A percentile compares a stretch with the other conserved stretches of the same genome.
These are phyloP conservation scores for Leccinum truebloodii DNA, from an alignment of 768 basidiomycete species.

Conservation along the genomic window DNA sequence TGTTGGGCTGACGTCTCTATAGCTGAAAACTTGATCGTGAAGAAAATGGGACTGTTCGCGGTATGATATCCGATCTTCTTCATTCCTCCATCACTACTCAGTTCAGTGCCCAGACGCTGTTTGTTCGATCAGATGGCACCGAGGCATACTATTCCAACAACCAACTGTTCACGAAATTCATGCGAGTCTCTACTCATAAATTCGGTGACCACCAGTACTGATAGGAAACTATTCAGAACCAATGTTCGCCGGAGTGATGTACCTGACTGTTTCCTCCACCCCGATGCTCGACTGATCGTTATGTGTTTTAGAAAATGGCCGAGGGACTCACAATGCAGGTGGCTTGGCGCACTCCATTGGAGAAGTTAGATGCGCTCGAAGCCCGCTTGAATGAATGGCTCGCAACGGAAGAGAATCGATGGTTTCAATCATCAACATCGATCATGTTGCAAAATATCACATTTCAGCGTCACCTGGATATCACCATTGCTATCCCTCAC, in stretches of 20 bases:
- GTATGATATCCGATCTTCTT: slow-evolving; percentile 34
- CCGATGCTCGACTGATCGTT: slow-evolving; percentile 13
- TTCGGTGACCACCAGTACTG: background rate
- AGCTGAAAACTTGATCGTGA: slow-evolving; percentile 74
- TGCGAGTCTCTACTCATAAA: slow-evolving; percentile 42
- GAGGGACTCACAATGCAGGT: slow-evolving; percentile 71
- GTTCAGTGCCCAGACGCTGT: slow-evolving; percentile 51
- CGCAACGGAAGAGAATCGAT: slow-evolving; percentile 74
- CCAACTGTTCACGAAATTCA: slow-evolving; percentile 72
- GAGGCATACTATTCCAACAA: slow-evolving; percentile 84
- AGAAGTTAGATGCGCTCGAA: slow-evolving; percentile 71
- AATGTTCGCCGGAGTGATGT: slow-evolving; percentile 75
- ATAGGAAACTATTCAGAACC: slow-evolving; percentile 41
- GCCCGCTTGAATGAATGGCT: slow-evolving; percentile 73
- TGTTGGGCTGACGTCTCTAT: slow-evolving; percentile 8
- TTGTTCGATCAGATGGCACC: slow-evolving; percentile 70
- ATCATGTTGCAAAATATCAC: slow-evolving; percentile 63
- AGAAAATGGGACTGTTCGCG: slow-evolving; percentile 79
- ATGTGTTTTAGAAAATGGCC: slow-evolving; percentile 53
- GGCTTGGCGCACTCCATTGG: slow-evolving; percentile 72
- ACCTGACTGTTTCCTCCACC: slow-evolving; percentile 22
- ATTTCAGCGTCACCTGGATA: slow-evolving; percentile 63
- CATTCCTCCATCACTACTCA: slow-evolving; percentile 1
- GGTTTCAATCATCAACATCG: slow-evolving; percentile 70
- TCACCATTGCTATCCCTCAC: slow-evolving; percentile 65